Percentiles rank a stretch among this genome's conserved stretches.
Conservation (phyloP, 805 yeast species). For the Cyberlindnera veronae region DNA sequence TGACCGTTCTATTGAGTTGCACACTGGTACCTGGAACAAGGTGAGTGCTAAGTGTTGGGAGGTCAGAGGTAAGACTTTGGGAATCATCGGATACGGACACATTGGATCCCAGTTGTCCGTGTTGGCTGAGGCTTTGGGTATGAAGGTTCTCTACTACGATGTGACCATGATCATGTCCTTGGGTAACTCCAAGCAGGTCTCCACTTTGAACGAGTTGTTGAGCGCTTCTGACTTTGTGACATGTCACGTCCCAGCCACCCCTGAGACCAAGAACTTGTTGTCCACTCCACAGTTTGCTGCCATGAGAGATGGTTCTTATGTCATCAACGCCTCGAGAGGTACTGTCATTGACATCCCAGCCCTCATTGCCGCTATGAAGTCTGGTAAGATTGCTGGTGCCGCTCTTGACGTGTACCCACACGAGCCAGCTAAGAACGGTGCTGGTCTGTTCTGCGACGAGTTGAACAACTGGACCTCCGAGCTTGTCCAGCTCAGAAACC, state of each 20-base stretch:
- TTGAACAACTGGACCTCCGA: conserved; percentile 85
- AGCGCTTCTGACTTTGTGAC: conserved; percentile 82
- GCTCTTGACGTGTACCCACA: conserved; percentile 95
- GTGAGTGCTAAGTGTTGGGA: conserved; percentile 96
- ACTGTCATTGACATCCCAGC: conserved; percentile 97
- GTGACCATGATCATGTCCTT: conserved; percentile 89
- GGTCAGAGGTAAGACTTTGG: conserved; percentile 96
- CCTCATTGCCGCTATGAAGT: conserved; percentile 82
- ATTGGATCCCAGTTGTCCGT: conserved; percentile 97
- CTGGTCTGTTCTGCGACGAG: conserved; percentile 63
- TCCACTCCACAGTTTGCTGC: conserved; percentile 89
- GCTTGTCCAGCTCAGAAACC: conserved; percentile 75
- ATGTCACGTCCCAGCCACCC: conserved; percentile 90
- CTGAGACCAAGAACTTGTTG: conserved; percentile 88
- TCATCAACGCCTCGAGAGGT: conserved; percentile 96
- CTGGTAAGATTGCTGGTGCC: conserved; percentile 94
- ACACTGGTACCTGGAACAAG: conserved; percentile 97
- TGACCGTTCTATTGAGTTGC: conserved; percentile 94
- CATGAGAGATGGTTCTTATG: conserved; percentile 94
- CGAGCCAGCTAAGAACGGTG: conserved; percentile 97
- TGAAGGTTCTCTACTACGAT: conserved; percentile 94
- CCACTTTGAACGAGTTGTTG: conserved; percentile 79
- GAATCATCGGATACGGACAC: conserved; percentile 97
- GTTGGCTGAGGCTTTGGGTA: conserved; percentile 95
- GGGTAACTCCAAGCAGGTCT: conserved; percentile 94